phyloP scores from a whole-genome alignment of 2,329 filamentous ascomycete species.

The Aspergillus sp. region DNA sequence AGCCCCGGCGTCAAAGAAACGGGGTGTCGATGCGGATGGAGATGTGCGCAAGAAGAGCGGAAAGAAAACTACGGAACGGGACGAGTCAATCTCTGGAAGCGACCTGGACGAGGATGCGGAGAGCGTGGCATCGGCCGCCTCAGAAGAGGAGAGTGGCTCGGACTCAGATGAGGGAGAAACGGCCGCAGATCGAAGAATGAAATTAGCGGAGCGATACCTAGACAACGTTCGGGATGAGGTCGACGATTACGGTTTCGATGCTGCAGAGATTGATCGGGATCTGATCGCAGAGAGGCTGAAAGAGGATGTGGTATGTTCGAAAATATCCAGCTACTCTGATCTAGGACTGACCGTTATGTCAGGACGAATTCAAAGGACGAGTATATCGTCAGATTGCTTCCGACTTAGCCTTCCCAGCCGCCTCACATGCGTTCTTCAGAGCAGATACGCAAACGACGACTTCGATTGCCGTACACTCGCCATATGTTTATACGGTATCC shows the following conservation, averaged over 20 bases:
- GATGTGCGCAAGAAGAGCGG: slow-evolving; percentile 38
- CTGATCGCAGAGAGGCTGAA: slow-evolving; percentile 85
- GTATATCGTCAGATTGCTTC: slow-evolving; percentile 78
- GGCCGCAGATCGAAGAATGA: slow-evolving; percentile 79
- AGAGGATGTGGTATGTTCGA: slow-evolving; percentile 70
- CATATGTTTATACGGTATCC: slow-evolving; percentile 82
- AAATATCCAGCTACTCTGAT: background rate
- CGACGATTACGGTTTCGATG: slow-evolving; percentile 85
- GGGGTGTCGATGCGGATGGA: slow-evolving; percentile 40
- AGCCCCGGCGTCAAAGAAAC: slow-evolving; percentile 46
- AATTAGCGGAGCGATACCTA: slow-evolving; percentile 88
- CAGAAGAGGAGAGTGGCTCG: slow-evolving; percentile 56
- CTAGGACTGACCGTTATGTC: slow-evolving; percentile 15
- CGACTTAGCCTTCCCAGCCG: slow-evolving; percentile 67
- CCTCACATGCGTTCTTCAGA: slow-evolving; percentile 71
- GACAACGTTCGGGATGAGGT: slow-evolving; percentile 84
- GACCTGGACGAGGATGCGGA: slow-evolving; percentile 68
- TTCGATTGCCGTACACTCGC: slow-evolving; percentile 73
- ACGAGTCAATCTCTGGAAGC: slow-evolving; percentile 85
- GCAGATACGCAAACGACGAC: slow-evolving; percentile 78
- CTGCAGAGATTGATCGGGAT: slow-evolving; percentile 88
- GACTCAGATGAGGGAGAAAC: slow-evolving; percentile 79
- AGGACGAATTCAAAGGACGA: slow-evolving; percentile 82
- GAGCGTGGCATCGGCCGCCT: slow-evolving; percentile 48
- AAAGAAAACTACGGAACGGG: slow-evolving; percentile 52